Conservation (phyloP, 192 early-diverging fungal species). For the Linderina pennispora region DNA sequence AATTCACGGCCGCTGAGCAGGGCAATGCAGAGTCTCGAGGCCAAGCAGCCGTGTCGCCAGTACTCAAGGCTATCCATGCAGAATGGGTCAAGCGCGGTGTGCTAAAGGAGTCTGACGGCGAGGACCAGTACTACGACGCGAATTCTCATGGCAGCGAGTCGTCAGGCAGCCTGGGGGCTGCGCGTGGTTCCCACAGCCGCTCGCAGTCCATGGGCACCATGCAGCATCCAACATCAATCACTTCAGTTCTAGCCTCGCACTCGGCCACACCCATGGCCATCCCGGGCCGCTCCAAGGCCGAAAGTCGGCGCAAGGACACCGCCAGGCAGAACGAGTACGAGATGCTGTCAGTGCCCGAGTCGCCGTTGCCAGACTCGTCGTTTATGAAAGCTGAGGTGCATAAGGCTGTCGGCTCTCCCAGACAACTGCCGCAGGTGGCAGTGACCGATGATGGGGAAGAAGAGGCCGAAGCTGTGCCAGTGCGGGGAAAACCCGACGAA, state of each 20-base stretch:
- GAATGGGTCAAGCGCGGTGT: conserved; percentile 22
- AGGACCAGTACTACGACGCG: conserved; percentile 19
- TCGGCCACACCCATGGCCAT: background rate
- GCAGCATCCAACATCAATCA: conserved; percentile 1
- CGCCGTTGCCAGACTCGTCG: conserved; percentile 24
- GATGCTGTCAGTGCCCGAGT: conserved; percentile 20
- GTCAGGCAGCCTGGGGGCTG: background rate
- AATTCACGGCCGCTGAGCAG: too few relatives aligned
- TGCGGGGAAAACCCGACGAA: conserved; percentile 30
- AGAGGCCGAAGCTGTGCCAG: conserved; percentile 10
- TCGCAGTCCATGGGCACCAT: conserved; percentile 6
- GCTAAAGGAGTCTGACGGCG: conserved; percentile 9
- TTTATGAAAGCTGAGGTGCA: conserved; percentile 11
- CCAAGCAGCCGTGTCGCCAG: conserved; percentile 11
- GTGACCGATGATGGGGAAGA: background rate
- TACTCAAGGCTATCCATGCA: conserved; percentile 32
- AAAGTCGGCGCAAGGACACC: background rate
- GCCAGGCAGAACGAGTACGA: background rate
- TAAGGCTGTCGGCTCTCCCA: background rate
- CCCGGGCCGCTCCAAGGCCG: background rate
- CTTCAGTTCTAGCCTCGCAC: conserved; percentile 1
- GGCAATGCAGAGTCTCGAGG: conserved; percentile 1
- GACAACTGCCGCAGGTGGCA: background rate
- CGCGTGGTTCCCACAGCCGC: conserved; percentile 1
- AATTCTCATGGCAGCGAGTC: conserved; percentile 7